Conservation (phyloP, 2,329 filamentous ascomycete species). For the Sclerotinia subarctica region DNA sequence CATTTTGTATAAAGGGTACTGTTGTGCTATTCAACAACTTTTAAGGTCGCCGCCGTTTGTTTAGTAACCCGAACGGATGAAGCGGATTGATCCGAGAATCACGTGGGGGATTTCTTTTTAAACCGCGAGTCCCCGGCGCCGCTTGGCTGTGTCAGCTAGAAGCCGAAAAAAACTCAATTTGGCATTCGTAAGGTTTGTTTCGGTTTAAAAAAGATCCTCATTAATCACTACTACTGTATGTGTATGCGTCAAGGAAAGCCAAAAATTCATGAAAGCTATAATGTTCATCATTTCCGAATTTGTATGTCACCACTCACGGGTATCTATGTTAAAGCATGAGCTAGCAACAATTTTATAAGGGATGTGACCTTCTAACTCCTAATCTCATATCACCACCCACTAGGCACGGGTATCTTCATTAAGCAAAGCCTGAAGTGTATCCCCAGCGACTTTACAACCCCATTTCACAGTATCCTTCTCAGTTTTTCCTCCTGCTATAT, state of each 20-base stretch:
- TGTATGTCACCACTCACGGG: background rate
- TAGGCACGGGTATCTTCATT: constrained; percentile 15
- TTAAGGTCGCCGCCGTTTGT: constrained; percentile 18
- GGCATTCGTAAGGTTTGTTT: constrained; percentile 1
- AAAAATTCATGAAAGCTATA: background rate
- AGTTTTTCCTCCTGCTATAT: constrained; percentile 49
- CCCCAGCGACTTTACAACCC: constrained; percentile 46
- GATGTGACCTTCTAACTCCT: background rate
- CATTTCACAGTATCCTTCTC: constrained; percentile 49
- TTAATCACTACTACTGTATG: background rate
- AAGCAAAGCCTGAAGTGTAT: constrained; percentile 33
- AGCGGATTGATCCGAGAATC: constrained; percentile 13
- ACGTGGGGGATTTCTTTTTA: background rate
- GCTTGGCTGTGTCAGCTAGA: constrained; percentile 3
- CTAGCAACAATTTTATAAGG: background rate
- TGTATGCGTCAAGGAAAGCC: background rate
- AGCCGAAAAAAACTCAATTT: background rate
- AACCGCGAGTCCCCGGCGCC: constrained; percentile 18
- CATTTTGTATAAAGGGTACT: constrained; percentile 46
- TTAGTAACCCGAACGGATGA: constrained; percentile 1
- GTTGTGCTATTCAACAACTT: constrained; percentile 25
- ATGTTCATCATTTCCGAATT: background rate
- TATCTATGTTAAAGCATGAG: background rate
- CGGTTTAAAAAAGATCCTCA: background rate
- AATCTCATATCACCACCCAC: background rate